Base-by-base conservation (phyloP, 495 filamentous ascomycete genomes). In the Hypoxylon lenormandii region DNA sequence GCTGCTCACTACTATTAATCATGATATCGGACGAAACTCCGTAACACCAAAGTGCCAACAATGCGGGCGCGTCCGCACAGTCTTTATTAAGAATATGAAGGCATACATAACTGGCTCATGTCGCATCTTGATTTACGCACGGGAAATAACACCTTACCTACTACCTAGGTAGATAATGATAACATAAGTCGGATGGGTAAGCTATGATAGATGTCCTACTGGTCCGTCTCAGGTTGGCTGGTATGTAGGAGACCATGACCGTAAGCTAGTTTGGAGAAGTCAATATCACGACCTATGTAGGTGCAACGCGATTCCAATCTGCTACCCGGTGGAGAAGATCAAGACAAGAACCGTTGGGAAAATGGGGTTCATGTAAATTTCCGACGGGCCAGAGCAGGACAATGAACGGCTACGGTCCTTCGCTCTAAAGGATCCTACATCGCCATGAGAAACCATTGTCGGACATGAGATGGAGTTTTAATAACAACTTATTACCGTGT, bases 321-420 rank as follows among this genome's bases (percentile, higher is more conserved):
- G n/a, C n/a, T n/a, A n/a, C n/a, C n/a, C n/a, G n/a, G n/a, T n/a
- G n/a, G n/a, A n/a, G n/a, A n/a, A n/a, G n/a, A n/a, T n/a, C n/a
- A n/a, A n/a, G n/a, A n/a, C 23, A 26, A 2, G 23, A 26, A 5
- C 23, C 23, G 30, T 48, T 54, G 16, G 50, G 16, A 10, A 21
- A 54, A 26, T 15, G 38, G 60, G 10, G 45, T 48, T 47, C 42
- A 64, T 49, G 60, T 30, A 19, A 6, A 26, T 11, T 50, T 15
- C 60, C 60, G 60, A 56, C 60, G 60, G 60, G 15, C 16, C 23
- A 49, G n/a, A 11, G 52, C 60, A 50, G 43, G 21, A 36, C 7
- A 43, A 11, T 55, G 21, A 56, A 13, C 56, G 15, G 13, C 16
- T 19, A 42, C 19, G 2, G 38, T 50, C 40, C 23, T 26, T 26